Evolutionary conservation across 495 filamentous ascomycete species (phyloP).

Genomic region (Corynascus novoguineensis): DNA sequence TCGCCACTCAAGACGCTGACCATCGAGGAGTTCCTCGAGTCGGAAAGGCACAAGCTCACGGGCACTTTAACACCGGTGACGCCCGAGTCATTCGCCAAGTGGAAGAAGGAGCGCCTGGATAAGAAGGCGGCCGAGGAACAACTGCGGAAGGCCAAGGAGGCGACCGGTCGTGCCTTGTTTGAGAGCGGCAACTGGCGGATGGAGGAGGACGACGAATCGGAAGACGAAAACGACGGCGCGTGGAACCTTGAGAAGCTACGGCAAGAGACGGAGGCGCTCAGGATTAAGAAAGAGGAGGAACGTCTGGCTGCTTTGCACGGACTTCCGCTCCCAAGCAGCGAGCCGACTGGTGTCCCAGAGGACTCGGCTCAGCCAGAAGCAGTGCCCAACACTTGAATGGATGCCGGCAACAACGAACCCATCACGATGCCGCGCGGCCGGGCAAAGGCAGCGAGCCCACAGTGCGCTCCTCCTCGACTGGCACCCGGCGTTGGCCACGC

Average conservation of each 20-base stretch:
- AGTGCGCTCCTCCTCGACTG: conserved; percentile 21
- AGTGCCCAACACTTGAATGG: conserved; percentile 28
- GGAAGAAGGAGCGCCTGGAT: conserved; percentile 88
- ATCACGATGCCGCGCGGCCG: conserved; percentile 18
- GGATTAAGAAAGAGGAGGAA: conserved; percentile 58
- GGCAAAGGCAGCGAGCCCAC: conserved; percentile 19
- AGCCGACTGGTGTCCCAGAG: background rate
- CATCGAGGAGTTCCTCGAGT: conserved; percentile 94
- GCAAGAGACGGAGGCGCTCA: conserved; percentile 61
- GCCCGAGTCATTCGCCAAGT: conserved; percentile 82
- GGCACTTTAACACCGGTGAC: conserved; percentile 90
- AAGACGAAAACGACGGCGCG: conserved; percentile 52
- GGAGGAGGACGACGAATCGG: conserved; percentile 58
- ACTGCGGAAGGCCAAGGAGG: conserved; percentile 84
- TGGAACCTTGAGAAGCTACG: conserved; percentile 78
- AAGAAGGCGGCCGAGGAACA: conserved; percentile 94
- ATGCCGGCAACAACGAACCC: background rate
- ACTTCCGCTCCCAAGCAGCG: conserved; percentile 7
- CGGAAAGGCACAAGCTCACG: conserved; percentile 85
- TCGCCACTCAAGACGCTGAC: conserved; percentile 91
- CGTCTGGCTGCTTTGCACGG: conserved; percentile 39
- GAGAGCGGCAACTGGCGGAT: conserved; percentile 89
- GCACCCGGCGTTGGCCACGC: conserved; percentile 12
- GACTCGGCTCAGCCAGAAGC: conserved; percentile 14
- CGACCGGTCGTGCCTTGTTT: conserved; percentile 89